Evolutionary conservation across 139 green algal genomes (phyloP).

Genomic region (Chlorokybus atmophyticus): DNA sequence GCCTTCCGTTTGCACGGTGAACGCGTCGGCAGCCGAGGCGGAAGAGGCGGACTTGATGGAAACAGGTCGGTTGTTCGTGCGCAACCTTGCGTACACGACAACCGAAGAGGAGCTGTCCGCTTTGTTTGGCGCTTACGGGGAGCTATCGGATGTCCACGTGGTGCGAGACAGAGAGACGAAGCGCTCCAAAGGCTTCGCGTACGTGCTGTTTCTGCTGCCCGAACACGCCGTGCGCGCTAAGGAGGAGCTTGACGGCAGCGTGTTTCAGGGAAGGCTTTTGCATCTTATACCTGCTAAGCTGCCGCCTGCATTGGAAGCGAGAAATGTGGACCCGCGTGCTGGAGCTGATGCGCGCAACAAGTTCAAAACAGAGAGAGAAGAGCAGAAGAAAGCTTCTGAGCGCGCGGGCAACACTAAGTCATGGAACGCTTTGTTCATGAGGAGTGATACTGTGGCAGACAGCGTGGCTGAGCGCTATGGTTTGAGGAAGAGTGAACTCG

Average conservation of each 20-base stretch:
- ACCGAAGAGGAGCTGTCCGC: slow-evolving; percentile 70
- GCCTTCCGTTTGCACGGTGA: neutral
- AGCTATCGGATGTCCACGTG: slow-evolving; percentile 77
- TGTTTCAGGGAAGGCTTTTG: slow-evolving; percentile 81
- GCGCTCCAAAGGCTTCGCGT: slow-evolving; percentile 72
- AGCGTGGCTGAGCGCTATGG: slow-evolving; percentile 76
- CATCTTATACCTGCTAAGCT: slow-evolving; percentile 73
- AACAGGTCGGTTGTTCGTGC: slow-evolving; percentile 71
- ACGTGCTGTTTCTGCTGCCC: slow-evolving; percentile 63
- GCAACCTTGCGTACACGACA: slow-evolving; percentile 76
- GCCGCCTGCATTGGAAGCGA: slow-evolving; percentile 8
- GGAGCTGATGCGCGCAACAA: slow-evolving; percentile 5
- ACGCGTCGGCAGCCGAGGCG: slow-evolving; percentile 11
- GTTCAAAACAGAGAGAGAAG: slow-evolving; percentile 58
- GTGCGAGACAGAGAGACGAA: slow-evolving; percentile 59
- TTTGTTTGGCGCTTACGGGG: slow-evolving; percentile 58
- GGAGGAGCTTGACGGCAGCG: slow-evolving; percentile 35
- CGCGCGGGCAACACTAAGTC: slow-evolving; percentile 51
- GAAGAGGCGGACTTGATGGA: slow-evolving; percentile 25
- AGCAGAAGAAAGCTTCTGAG: slow-evolving; percentile 45
- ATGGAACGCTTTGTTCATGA: slow-evolving; percentile 98
- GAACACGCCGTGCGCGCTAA: slow-evolving; percentile 46
- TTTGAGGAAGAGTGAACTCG: slow-evolving; percentile 72
- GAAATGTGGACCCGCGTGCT: neutral
- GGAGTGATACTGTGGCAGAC: slow-evolving; percentile 83